A percentile compares a stretch with the other conserved stretches of the same genome.
phyloP scores from a whole-genome alignment of 345 rosid genomes.

The Cardamine resedifolia region DNA sequence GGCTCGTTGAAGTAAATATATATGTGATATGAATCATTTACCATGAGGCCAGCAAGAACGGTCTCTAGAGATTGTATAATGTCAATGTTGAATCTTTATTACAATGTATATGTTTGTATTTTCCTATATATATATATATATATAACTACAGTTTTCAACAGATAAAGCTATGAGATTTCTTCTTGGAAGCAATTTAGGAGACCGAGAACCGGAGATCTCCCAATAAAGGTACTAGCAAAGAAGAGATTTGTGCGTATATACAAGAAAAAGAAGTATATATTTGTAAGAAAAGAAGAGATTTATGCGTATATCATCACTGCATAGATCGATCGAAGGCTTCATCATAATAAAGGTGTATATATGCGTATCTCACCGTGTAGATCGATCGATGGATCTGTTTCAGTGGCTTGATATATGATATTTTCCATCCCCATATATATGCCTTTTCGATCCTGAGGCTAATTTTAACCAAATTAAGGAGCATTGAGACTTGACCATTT shows the following conservation, averaged over 20 bases:
- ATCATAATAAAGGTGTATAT: background rate
- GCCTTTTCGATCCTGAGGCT: slow-evolving; percentile 3
- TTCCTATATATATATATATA: no score
- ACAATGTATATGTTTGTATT: slow-evolving; percentile 31
- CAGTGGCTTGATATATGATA: background rate
- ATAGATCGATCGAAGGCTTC: background rate
- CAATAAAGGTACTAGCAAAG: no score
- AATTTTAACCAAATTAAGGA: slow-evolving; percentile 7
- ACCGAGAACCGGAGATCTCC: no score
- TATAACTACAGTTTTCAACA: slow-evolving; percentile 21
- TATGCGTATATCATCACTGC: background rate
- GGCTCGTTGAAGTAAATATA: slow-evolving; percentile 27
- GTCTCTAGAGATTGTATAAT: background rate
- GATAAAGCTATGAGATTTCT: slow-evolving; percentile 16
- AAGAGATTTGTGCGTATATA: no score
- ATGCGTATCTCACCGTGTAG: background rate
- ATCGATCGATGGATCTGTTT: background rate
- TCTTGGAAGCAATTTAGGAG: no score
- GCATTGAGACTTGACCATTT: slow-evolving; percentile 1
- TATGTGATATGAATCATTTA: slow-evolving; percentile 27
- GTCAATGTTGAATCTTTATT: slow-evolving; percentile 10
- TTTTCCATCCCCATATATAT: background rate
- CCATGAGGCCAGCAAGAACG: slow-evolving; percentile 20
- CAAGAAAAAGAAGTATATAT: no score
- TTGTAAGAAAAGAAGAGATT: background rate